Evolutionary conservation across 1,284 basidiomycete genomes (phyloP).

Genomic region (Ganoderma resinaceum): DNA sequence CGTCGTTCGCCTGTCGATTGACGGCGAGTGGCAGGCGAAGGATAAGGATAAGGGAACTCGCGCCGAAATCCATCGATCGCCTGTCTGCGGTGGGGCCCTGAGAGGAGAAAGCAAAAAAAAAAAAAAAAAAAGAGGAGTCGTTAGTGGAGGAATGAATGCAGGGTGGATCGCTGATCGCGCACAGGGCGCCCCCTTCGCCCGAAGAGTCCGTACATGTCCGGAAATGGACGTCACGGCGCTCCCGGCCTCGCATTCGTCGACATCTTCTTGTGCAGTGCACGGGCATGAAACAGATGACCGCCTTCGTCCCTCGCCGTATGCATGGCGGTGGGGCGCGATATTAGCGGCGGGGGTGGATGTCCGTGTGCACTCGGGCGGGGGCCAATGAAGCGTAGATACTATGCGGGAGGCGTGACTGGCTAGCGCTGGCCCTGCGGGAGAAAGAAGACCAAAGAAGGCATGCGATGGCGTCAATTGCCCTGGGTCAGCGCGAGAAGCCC

Average conservation of each 20-base stretch:
- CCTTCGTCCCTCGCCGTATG: background rate
- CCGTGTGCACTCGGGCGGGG: slow-evolving; percentile 6
- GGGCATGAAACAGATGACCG: background rate
- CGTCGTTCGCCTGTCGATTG: background rate
- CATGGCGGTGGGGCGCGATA: background rate
- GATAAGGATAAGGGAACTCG: background rate
- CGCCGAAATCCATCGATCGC: slow-evolving; percentile 5
- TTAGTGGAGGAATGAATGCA: slow-evolving; percentile 14
- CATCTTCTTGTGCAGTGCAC: background rate
- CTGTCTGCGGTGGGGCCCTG: background rate
- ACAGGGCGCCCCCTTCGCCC: slow-evolving; percentile 13
- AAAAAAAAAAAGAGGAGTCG: background rate
- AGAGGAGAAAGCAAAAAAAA: background rate
- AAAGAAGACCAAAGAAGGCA: slow-evolving; percentile 13
- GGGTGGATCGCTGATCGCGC: slow-evolving; percentile 13
- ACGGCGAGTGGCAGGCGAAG: background rate
- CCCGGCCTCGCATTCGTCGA: background rate
- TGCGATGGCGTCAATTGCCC: slow-evolving; percentile 21
- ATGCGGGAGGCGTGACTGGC: slow-evolving; percentile 2
- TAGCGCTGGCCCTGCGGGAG: slow-evolving; percentile 1
- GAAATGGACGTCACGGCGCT: slow-evolving; percentile 9
- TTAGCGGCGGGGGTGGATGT: slow-evolving; percentile 5
- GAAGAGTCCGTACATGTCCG: slow-evolving; percentile 8
- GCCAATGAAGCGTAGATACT: slow-evolving; percentile 12
- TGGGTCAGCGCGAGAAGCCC: slow-evolving; percentile 28